Percentiles rank a stretch among this genome's conserved stretches.
phyloP scores from a whole-genome alignment of 2,329 filamentous ascomycete species.

The Endoconidiophora polonica region DNA sequence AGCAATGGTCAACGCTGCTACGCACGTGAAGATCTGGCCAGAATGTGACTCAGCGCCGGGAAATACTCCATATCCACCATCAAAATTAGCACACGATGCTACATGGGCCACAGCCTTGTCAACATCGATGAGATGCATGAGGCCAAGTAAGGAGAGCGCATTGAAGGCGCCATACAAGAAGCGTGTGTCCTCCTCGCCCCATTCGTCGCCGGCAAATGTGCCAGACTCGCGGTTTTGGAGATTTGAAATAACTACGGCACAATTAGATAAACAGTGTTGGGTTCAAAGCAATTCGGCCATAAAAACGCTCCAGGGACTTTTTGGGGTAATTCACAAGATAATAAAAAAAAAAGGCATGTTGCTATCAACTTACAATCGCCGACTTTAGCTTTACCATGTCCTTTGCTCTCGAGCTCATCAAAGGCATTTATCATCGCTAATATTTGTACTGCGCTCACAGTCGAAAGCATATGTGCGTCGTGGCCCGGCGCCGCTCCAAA shows the following conservation, averaged over 20 bases:
- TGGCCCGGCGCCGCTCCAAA: constrained; percentile 90
- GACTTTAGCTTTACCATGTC: constrained; percentile 49
- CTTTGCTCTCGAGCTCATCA: constrained; percentile 58
- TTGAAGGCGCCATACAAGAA: constrained; percentile 88
- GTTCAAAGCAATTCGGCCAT: background rate
- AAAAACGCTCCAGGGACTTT: too few relatives aligned
- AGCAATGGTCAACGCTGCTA: constrained; percentile 73
- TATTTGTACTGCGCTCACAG: constrained; percentile 87
- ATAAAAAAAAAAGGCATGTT: constrained; percentile 3
- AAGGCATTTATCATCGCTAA: constrained; percentile 74
- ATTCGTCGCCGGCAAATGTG: constrained; percentile 85
- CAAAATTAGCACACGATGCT: constrained; percentile 73
- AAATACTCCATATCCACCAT: constrained; percentile 79
- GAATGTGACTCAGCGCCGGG: constrained; percentile 90
- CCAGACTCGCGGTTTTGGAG: constrained; percentile 70
- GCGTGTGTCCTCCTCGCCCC: constrained; percentile 89
- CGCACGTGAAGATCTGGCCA: constrained; percentile 88
- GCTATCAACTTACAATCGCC: constrained; percentile 51
- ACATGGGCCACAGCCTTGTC: constrained; percentile 66
- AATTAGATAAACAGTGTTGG: background rate
- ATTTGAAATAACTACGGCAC: constrained; percentile 49
- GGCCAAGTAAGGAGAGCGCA: constrained; percentile 65
- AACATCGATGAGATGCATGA: constrained; percentile 59
- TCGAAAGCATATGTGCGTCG: constrained; percentile 92
- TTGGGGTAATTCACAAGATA: constrained; percentile 12